Base-by-base conservation (phyloP, 495 filamentous ascomycete genomes). In the Aspergillus cavernicola region DNA sequence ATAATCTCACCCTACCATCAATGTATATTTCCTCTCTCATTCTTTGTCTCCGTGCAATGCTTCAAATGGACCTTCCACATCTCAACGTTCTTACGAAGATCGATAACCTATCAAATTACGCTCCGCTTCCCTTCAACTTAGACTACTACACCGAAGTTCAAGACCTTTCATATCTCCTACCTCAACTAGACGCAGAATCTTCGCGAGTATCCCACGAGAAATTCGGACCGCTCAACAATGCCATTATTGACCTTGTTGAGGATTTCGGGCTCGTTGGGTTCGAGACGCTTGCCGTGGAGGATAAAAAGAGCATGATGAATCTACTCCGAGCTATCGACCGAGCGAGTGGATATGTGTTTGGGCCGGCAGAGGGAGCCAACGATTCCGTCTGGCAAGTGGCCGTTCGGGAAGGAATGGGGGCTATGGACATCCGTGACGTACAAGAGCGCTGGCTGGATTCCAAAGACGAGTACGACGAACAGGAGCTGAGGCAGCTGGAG, bases 111-210 rank as follows among this genome's bases (percentile, higher is more conserved):
- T 73, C 79, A 10, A 79, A 81, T 58, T 96, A 95, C 63, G 80
- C 85, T 36, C 81, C 85, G 8, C 82, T 97, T 0, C 88, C 90
- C 0, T 97, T 98, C 76, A 92, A 92, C 59, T 81, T 98, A 31
- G 90, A 96, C 57, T 98, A 84, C 67, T 98, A 97, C 70, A 96
- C 93, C 46, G 93, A 98, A 64, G 91, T 97, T n/a, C 90, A 97
- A 69, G 90, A 96, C 52, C 83, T 98, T 5, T 77, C 77, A 3
- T 88, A 95, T 57, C 81, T 98, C 15, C 77, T 93, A 7, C 90
- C 92, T 0, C 75, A 85, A 42, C 82, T 98, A 11, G 80, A 86
- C 53, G 75, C 76, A 19, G 83, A 81, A 37, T 70, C 67, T 58
- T 85, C 75, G 52, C 77, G 60, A 53, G 81, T 76, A 44, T 77